These are phyloP conservation scores for Fraxinus americana DNA, from an alignment of 257 asterid species.

Conservation along the genomic window DNA sequence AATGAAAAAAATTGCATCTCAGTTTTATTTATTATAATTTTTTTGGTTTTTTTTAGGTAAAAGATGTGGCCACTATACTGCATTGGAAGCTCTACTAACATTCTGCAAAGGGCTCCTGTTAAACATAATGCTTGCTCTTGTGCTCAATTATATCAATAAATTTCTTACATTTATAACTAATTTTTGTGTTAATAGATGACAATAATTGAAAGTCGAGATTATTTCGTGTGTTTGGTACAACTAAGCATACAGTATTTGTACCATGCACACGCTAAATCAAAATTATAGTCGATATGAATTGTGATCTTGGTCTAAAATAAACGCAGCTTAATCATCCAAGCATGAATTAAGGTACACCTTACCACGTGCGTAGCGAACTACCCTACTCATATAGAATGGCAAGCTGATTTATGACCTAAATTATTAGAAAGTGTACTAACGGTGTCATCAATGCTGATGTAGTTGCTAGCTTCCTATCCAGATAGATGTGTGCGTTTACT, in stretches of 20 bases:
- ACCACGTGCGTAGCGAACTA: no score
- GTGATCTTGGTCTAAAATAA: neutral
- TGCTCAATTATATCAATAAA: neutral
- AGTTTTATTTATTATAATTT: constrained; percentile 44
- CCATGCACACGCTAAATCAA: no score
- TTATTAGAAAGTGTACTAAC: no score
- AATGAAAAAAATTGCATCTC: constrained; percentile 23
- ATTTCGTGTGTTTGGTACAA: neutral
- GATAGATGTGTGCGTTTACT: no score
- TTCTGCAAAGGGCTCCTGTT: constrained; percentile 26
- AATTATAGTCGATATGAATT: neutral
- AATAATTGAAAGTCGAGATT: neutral
- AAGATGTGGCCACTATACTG: constrained; percentile 72
- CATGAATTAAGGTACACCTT: neutral
- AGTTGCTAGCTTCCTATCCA: no score
- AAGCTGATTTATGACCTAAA: no score
- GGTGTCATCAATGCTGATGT: no score
- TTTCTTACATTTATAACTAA: neutral
- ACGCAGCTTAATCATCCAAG: neutral
- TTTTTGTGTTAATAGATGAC: neutral
- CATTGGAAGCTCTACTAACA: constrained; percentile 72
- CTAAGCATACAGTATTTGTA: neutral
- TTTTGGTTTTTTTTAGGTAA: constrained; percentile 52
- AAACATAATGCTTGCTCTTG: neutral
- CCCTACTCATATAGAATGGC: no score